Conservation (phyloP, 192 early-diverging fungal species). For the Rhizophagus sp. region DNA sequence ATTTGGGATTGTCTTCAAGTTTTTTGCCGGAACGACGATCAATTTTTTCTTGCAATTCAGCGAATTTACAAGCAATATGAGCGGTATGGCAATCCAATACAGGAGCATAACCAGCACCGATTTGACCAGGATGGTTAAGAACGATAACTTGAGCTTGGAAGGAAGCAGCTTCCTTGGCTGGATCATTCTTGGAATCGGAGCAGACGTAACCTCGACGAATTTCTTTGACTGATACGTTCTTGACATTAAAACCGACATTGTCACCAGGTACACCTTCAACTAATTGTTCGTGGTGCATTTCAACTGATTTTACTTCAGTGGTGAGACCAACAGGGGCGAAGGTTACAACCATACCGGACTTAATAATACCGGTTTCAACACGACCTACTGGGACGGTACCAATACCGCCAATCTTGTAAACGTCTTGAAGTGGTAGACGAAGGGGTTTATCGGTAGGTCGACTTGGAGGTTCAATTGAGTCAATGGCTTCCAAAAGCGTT, state of each 20-base stretch:
- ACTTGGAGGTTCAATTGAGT: constrained; percentile 88
- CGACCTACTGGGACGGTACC: constrained; percentile 96
- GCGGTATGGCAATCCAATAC: constrained; percentile 96
- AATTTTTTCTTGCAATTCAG: constrained; percentile 91
- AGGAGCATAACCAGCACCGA: constrained; percentile 91
- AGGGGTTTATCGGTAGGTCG: constrained; percentile 94
- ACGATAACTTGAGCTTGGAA: constrained; percentile 96
- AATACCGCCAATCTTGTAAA: constrained; percentile 98
- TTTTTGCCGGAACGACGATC: constrained; percentile 95
- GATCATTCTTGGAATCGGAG: constrained; percentile 97
- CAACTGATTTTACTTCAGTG: constrained; percentile 96
- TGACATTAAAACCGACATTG: constrained; percentile 99
- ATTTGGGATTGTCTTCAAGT: constrained; percentile 92
- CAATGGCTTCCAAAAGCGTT: constrained; percentile 94
- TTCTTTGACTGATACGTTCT: constrained; percentile 97
- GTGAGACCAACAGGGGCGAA: constrained; percentile 86
- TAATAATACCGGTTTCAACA: constrained; percentile 96
- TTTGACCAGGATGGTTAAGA: constrained; percentile 96
- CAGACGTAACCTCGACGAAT: constrained; percentile 96
- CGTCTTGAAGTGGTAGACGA: constrained; percentile 96
- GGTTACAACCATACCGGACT: constrained; percentile 85
- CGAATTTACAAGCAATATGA: constrained; percentile 96
- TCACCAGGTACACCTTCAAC: constrained; percentile 89
- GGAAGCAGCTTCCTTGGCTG: constrained; percentile 86
- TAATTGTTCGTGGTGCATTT: constrained; percentile 97